Conservation (phyloP, 2,329 filamentous ascomycete species). For the Apiospora arundinis region DNA sequence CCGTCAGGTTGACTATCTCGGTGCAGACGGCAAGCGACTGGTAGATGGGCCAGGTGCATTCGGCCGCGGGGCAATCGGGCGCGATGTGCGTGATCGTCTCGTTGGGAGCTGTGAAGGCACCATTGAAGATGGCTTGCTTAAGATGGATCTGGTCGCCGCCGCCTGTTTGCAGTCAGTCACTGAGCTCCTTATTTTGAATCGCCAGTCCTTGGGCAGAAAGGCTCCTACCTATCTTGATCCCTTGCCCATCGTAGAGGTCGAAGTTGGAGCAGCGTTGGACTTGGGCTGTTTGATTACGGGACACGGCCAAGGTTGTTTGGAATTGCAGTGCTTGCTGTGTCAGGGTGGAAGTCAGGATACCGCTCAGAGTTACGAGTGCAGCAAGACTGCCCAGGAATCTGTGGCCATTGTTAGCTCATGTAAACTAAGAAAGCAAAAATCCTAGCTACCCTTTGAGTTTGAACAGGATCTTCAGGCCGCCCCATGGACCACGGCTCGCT, state of each 20-base stretch:
- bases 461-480: background rate
- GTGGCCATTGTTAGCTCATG: background rate
- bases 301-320: background rate
- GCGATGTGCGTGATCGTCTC: background rate
- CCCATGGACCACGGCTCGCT: background rate
- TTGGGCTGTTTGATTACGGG: background rate
- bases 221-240: background rate
- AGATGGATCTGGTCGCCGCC: conserved; percentile 5
- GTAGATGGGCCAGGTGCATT: conserved; percentile 13
- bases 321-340: background rate
- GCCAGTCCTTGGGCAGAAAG: too few species aligned
- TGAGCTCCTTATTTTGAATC: too few species aligned
- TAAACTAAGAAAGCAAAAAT: background rate
- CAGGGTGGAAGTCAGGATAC: conserved; percentile 15
- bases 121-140: conserved; percentile 15
- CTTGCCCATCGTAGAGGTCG: background rate
- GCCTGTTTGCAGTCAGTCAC: too few species aligned
- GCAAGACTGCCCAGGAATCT: background rate
- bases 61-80: background rate
- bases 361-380: background rate
- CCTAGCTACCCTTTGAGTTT: conserved; percentile 7
- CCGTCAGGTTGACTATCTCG: conserved; percentile 1
- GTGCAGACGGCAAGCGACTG: conserved; percentile 9
- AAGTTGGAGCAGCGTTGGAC: background rate
- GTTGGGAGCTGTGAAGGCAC: background rate